Base-by-base conservation (phyloP, 768 basidiomycete species). In the Clitopilus hobsonii region DNA sequence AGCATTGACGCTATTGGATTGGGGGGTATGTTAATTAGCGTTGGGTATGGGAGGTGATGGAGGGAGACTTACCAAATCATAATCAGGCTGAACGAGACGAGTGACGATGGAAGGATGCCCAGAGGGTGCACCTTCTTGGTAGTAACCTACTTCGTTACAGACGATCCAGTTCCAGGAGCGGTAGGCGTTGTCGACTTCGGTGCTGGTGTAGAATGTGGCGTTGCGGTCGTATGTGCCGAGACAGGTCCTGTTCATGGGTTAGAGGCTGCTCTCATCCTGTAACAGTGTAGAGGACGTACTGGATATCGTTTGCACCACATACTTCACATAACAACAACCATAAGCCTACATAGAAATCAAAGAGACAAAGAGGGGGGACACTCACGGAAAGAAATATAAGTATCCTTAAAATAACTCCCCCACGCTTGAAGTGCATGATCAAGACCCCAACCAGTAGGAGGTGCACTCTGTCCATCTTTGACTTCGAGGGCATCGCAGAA, bases 121-220 rank as follows among this genome's bases (percentile, higher is more conserved):
- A 1, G 51, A 29, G 6, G 78, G 78, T 22, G 79, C 71, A 7
- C 74, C 73, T 49, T 79, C 79, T 74, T 82, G 79, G 16, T 79
- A 67, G 59, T 68, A 86, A 26, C 88, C 88, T 1, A 89, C 76
- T 69, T 89, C 79, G 61, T 85, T 88, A 63, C 88, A 89, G 84
- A 84, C 79, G 61, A 87, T 81, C 88, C 88, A 89, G 54, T 71
- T 67, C 87, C 88, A 91, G 2, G 88, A 87, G 22, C 88, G 78
- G 3, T 56, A 58, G 0, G 73, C 55, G 56, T 89, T 82, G 65
- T 88, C 70, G 28, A 89, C 66, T 3, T 71, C 65, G 2, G 74
- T 82, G 58, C 84, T 69, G 13, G 84, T 85, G 69, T 74, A 90
- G 64, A 61, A 80, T 0, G 65, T 23, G 36, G 68, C 67, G 1